phyloP scores from a whole-genome alignment of 257 asterid genomes.

The Leptodermis oblonga region DNA sequence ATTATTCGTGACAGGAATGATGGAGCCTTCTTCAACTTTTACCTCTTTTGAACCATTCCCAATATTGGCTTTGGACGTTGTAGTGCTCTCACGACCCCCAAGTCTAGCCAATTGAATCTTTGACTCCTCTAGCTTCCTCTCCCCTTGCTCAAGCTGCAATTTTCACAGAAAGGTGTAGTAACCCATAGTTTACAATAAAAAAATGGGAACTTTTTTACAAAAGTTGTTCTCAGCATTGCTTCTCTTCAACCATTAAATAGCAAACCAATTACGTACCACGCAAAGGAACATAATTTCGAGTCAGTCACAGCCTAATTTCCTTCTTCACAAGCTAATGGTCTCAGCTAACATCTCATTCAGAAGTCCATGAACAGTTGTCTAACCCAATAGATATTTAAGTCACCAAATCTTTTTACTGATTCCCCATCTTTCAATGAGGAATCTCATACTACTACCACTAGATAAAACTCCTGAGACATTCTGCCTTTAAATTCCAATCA shows the following conservation, averaged over 20 bases:
- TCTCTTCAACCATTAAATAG: background rate
- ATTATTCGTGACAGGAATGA: slow-evolving; percentile 20
- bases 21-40: slow-evolving; percentile 25
- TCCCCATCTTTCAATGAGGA: background rate
- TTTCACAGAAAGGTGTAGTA: background rate
- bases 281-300: background rate
- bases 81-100: slow-evolving; percentile 22
- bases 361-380: background rate
- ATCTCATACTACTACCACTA: background rate
- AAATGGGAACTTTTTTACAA: background rate
- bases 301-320: background rate
- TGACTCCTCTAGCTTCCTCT: slow-evolving; percentile 30
- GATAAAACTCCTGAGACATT: background rate
- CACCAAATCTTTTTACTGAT: background rate
- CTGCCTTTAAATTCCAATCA: background rate
- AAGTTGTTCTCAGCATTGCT: background rate
- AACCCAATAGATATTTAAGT: background rate
- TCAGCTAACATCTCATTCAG: background rate
- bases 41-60: slow-evolving; percentile 16
- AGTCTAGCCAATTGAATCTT: slow-evolving; percentile 34
- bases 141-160: slow-evolving; percentile 38
- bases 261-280: background rate
- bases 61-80: slow-evolving; percentile 14
- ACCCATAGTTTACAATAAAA: background rate
- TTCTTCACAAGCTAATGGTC: background rate